Evolutionary conservation across 176 grass and related monocot genomes (phyloP).

Genomic region (barley (Hordeum vulgare)): DNA sequence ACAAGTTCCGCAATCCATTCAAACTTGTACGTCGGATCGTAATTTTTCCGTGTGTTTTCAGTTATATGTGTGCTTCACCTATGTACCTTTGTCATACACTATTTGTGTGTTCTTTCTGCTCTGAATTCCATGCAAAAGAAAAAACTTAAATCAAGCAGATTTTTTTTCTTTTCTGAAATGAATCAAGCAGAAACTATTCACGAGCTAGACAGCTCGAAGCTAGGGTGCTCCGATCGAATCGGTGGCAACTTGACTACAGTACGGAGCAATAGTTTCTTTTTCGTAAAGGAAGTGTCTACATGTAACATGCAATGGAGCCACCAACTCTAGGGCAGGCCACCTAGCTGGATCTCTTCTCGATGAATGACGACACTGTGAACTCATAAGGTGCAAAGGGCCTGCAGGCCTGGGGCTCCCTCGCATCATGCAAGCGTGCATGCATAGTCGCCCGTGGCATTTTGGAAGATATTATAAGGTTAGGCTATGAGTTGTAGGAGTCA

Average conservation of each 20-base stretch:
- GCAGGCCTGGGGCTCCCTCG: background rate
- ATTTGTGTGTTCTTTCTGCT: background rate
- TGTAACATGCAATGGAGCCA: background rate
- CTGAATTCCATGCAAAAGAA: background rate
- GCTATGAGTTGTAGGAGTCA: background rate
- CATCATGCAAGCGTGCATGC: background rate
- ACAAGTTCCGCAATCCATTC: background rate
- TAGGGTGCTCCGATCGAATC: slow-evolving; percentile 2
- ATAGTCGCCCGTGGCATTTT: background rate
- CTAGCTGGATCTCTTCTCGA: slow-evolving; percentile 8
- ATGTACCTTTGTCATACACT: background rate
- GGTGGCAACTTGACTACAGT: background rate
- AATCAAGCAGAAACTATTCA: background rate
- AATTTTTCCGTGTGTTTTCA: background rate
- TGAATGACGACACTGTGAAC: slow-evolving; percentile 40
- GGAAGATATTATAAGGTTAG: background rate
- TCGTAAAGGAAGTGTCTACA: background rate
- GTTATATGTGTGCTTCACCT: background rate
- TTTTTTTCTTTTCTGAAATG: too few relatives aligned
- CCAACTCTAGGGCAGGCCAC: background rate
- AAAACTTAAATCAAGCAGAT: background rate
- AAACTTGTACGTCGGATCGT: background rate
- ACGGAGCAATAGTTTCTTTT: background rate
- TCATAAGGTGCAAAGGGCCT: slow-evolving; percentile 4
- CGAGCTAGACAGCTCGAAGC: background rate